These are phyloP conservation scores for Mycena filopes DNA, from an alignment of 768 basidiomycete species.

Conservation along the genomic window DNA sequence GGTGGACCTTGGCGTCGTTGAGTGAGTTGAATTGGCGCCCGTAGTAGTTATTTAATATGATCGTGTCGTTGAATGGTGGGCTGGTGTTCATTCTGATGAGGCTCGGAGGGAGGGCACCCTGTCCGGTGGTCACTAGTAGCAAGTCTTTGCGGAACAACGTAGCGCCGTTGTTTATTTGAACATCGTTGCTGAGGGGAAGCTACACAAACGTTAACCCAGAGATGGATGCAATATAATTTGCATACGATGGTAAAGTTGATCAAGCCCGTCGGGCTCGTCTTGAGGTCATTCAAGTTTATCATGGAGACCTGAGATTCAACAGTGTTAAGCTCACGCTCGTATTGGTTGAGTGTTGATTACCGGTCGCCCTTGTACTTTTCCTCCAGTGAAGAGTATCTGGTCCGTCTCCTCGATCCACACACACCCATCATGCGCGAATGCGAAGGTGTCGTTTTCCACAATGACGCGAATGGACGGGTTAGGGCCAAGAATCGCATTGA, in stretches of 20 bases:
- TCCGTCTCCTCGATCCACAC: slow-evolving; percentile 61
- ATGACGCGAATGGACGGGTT: slow-evolving; percentile 57
- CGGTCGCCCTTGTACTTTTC: slow-evolving; percentile 55
- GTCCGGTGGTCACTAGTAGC: slow-evolving; percentile 60
- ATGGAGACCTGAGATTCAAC: slow-evolving; percentile 48
- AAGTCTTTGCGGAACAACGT: slow-evolving; percentile 59
- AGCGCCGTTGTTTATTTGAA: slow-evolving; percentile 60
- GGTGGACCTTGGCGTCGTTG: slow-evolving; percentile 57
- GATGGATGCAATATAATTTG: neutral
- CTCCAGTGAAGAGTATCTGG: slow-evolving; percentile 63
- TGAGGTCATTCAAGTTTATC: slow-evolving; percentile 36
- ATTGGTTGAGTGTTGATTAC: slow-evolving; percentile 45
- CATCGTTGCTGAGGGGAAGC: slow-evolving; percentile 32
- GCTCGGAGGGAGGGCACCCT: slow-evolving; percentile 51
- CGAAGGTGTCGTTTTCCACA: slow-evolving; percentile 54
- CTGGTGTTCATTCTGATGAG: slow-evolving; percentile 48
- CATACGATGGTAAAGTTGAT: slow-evolving; percentile 28
- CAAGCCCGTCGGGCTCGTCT: slow-evolving; percentile 21
- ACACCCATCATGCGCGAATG: slow-evolving; percentile 69
- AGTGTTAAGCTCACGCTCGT: slow-evolving; percentile 55
- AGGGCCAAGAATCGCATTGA: slow-evolving; percentile 56
- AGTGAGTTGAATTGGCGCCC: slow-evolving; percentile 58
- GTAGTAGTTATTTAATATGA: slow-evolving; percentile 55
- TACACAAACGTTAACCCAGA: slow-evolving; percentile 30
- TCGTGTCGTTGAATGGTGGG: slow-evolving; percentile 51